Percentiles rank a stretch among this genome's conserved stretches.
phyloP scores from a whole-genome alignment of 345 rosid genomes.

The Turnera subulata region DNA sequence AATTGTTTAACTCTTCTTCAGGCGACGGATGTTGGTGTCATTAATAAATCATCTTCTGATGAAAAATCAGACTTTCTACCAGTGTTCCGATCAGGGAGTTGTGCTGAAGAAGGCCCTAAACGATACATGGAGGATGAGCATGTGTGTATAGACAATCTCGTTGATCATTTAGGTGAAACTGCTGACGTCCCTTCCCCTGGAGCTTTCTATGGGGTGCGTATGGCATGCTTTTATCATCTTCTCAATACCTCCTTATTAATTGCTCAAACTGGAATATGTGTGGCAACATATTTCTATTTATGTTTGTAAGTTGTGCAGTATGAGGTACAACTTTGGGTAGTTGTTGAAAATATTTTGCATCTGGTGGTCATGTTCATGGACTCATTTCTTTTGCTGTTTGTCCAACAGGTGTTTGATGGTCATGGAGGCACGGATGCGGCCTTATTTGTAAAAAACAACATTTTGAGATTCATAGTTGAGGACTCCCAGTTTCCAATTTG shows the following conservation, averaged over 20 bases:
- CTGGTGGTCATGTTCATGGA: constrained; percentile 4
- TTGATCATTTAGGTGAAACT: constrained; percentile 45
- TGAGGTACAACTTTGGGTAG: too few relatives aligned
- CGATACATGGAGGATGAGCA: constrained; percentile 95
- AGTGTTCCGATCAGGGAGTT: constrained; percentile 78
- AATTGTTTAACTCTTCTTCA: constrained; percentile 24
- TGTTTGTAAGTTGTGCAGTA: constrained; percentile 1
- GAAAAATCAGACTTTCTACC: constrained; percentile 56
- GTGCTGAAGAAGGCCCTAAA: constrained; percentile 90
- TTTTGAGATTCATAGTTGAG: constrained; percentile 68
- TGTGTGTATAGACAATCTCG: constrained; percentile 78
- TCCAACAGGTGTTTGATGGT: constrained; percentile 90
- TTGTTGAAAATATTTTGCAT: background rate
- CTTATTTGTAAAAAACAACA: constrained; percentile 60
- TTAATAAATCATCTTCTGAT: constrained; percentile 45
- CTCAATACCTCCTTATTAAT: too few relatives aligned
- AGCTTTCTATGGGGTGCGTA: constrained; percentile 94
- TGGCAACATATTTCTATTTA: too few relatives aligned
- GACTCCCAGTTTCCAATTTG: constrained; percentile 78
- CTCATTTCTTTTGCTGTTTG: constrained; percentile 14
- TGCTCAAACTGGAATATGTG: too few relatives aligned
- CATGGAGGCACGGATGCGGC: constrained; percentile 98
- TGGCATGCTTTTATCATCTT: background rate
- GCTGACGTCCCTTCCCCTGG: constrained; percentile 55
- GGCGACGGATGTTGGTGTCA: constrained; percentile 63